Evolutionary conservation across 192 early-diverging fungal genomes (phyloP).

Genomic region (Chytriomyces sp.): DNA sequence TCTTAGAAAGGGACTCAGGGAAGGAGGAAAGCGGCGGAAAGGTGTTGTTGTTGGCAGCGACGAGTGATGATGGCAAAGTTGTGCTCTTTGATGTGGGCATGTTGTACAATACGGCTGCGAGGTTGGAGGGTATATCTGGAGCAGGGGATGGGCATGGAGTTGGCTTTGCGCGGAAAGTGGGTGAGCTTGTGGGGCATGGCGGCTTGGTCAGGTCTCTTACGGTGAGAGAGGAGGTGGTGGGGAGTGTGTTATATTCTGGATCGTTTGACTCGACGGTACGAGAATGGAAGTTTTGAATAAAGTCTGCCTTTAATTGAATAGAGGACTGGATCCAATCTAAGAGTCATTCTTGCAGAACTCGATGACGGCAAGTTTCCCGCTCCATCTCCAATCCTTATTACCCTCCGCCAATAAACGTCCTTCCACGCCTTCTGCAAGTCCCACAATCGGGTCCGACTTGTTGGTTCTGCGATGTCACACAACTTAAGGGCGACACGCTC

Average conservation of each 20-base stretch:
- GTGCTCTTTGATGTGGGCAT: conserved; percentile 25
- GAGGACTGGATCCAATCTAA: too few species aligned
- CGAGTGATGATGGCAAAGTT: conserved; percentile 55
- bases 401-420: neutral
- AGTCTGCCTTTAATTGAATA: too few species aligned
- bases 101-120: conserved; percentile 56
- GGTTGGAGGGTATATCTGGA: neutral
- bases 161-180: conserved; percentile 44
- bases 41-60: conserved; percentile 59
- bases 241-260: neutral
- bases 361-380: too few species aligned
- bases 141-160: neutral
- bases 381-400: conserved; percentile 15
- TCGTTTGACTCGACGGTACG: conserved; percentile 4
- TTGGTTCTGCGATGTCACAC: neutral
- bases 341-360: too few species aligned
- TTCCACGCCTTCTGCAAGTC: conserved; percentile 16
- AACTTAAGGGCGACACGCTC: neutral
- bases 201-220: conserved; percentile 45
- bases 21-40: neutral
- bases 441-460: conserved; percentile 28
- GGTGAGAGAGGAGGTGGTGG: neutral
- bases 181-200: conserved; percentile 57
- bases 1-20: conserved; percentile 61
- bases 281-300: neutral